Percentiles rank a stretch among this genome's conserved stretches.
Evolutionary conservation across 805 yeast genomes (phyloP).

Genomic region (Schwanniomyces vanrijiae): DNA sequence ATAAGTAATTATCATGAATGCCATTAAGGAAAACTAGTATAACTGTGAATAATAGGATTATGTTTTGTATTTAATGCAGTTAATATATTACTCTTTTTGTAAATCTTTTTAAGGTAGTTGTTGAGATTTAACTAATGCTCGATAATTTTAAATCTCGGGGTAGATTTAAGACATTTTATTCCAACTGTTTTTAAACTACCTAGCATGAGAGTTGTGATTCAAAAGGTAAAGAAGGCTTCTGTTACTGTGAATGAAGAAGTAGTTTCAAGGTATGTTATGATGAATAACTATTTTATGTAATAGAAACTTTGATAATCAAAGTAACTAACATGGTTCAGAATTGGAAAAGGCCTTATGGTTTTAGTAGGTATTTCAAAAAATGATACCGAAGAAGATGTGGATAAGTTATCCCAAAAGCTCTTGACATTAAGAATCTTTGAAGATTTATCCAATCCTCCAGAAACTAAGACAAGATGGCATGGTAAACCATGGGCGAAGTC

Average conservation of each 20-base stretch:
- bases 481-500: slow-evolving; percentile 75
- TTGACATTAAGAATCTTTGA: slow-evolving; percentile 72
- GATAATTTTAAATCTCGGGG: background rate
- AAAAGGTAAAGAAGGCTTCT: slow-evolving; percentile 84
- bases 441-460: slow-evolving; percentile 46
- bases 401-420: slow-evolving; percentile 66
- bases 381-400: slow-evolving; percentile 76
- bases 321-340: slow-evolving; percentile 23
- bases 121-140: too few species aligned
- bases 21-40: background rate
- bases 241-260: slow-evolving; percentile 76
- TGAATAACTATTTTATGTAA: background rate
- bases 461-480: slow-evolving; percentile 43
- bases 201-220: slow-evolving; percentile 84
- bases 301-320: background rate
- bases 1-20: too few species aligned
- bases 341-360: slow-evolving; percentile 71
- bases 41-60: background rate
- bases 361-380: slow-evolving; percentile 81
- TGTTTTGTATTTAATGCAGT: background rate
- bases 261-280: slow-evolving; percentile 54
- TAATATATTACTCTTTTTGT: background rate
- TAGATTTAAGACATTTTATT: background rate
- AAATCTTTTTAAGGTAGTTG: too few species aligned
- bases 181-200: background rate